Percentiles rank a stretch among this genome's conserved stretches.
phyloP scores from a whole-genome alignment of 2,329 filamentous ascomycete genomes.

The Diaporthe batatas region DNA sequence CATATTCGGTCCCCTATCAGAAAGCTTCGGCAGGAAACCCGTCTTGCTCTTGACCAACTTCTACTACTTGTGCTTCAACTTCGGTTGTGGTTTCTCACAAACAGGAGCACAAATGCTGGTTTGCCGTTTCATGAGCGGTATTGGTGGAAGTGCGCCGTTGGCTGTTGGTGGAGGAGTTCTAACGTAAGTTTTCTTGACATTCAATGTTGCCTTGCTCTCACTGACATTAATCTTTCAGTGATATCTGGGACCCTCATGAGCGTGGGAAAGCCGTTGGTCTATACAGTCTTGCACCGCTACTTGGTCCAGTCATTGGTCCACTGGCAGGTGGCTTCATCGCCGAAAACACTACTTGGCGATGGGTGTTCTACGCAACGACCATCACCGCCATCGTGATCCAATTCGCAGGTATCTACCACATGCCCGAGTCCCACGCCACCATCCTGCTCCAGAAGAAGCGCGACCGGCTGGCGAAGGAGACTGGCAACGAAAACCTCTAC shows the following conservation, averaged over 20 bases:
- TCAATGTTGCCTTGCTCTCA: too few relatives aligned
- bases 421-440: constrained; percentile 76
- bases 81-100: background rate
- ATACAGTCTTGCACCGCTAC: constrained; percentile 72
- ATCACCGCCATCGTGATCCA: constrained; percentile 73
- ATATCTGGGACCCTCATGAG: constrained; percentile 71
- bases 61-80: constrained; percentile 6
- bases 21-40: constrained; percentile 67
- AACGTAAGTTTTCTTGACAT: background rate
- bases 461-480: constrained; percentile 65
- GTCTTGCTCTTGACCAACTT: constrained; percentile 61
- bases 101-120: constrained; percentile 4
- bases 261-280: constrained; percentile 73
- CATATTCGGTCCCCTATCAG: constrained; percentile 64
- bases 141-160: constrained; percentile 1
- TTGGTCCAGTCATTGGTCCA: constrained; percentile 75
- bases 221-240: constrained; percentile 18
- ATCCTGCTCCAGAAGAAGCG: constrained; percentile 72
- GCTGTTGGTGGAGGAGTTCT: constrained; percentile 17
- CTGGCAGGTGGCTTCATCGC: constrained; percentile 76
- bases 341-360: constrained; percentile 76
- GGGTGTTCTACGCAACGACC: constrained; percentile 78
- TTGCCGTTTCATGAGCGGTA: constrained; percentile 8
- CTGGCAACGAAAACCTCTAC: constrained; percentile 62
- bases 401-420: constrained; percentile 67